These are phyloP conservation scores for Candida ortonii DNA, from an alignment of 805 yeast species.

Conservation along the genomic window DNA sequence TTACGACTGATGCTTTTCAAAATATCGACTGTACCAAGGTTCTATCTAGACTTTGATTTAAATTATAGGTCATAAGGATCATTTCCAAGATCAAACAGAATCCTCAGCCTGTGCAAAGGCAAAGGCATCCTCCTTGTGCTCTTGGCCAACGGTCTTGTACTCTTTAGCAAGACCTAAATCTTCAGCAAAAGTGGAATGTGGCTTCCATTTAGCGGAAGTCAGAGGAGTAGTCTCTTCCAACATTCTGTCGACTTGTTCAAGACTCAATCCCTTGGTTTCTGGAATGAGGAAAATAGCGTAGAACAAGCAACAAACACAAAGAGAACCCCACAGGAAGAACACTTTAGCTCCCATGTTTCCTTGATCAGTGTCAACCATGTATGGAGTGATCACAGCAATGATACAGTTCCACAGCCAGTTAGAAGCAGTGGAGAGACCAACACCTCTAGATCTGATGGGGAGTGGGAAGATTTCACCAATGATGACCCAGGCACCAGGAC, in stretches of 20 bases:
- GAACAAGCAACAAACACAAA: slow-evolving; percentile 44
- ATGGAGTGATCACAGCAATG: slow-evolving; percentile 75
- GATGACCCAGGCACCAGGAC: slow-evolving; percentile 74
- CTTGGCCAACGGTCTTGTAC: slow-evolving; percentile 12
- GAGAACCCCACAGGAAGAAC: slow-evolving; percentile 70
- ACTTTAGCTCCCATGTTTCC: slow-evolving; percentile 63
- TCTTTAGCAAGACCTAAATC: slow-evolving; percentile 29
- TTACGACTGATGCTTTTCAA: neutral
- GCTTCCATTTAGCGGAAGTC: slow-evolving; percentile 35
- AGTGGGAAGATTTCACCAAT: slow-evolving; percentile 65
- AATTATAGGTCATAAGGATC: too few relatives aligned
- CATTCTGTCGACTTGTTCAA: slow-evolving; percentile 72
- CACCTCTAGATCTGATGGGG: slow-evolving; percentile 70
- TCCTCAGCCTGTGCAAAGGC: slow-evolving; percentile 9
- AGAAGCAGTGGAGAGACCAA: slow-evolving; percentile 68
- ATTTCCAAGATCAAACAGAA: slow-evolving; percentile 9
- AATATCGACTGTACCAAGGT: too few relatives aligned
- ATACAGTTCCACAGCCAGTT: slow-evolving; percentile 79
- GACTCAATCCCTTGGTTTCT: slow-evolving; percentile 77
- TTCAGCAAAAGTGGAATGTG: slow-evolving; percentile 32
- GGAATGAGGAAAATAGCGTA: slow-evolving; percentile 72
- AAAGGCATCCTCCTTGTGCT: slow-evolving; percentile 20
- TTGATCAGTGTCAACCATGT: slow-evolving; percentile 60
- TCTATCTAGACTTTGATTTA: too few relatives aligned
- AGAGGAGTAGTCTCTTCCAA: slow-evolving; percentile 36